Base-by-base conservation (phyloP, 805 yeast species). In the Teunomyces gatunensis region DNA sequence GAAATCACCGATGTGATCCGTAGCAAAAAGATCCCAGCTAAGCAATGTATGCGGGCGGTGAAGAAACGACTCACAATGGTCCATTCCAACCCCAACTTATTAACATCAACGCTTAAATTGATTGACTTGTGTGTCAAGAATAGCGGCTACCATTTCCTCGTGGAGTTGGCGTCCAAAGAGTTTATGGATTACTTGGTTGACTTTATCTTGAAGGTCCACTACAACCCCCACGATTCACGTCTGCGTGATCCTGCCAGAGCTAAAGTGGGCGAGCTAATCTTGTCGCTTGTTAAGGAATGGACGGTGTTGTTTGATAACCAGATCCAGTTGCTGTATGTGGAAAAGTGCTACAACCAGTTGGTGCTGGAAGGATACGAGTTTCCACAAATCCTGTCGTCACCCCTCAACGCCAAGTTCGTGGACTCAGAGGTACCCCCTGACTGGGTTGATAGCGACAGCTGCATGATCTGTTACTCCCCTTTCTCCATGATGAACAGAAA, bases 351-450 rank as follows among this genome's bases (percentile, higher is more conserved):
- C 67, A 71, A 73, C 25, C 79, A 77, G 52, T 74, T 92, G 48
- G 72, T 77, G 47, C 64, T 69, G 35, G 86, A 85, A 48, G 91
- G 85, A 1, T 80, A 80, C 54, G 70, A 74, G 45, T 89, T 91
- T 58, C 96, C 96, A 0, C 69, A 69, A 21, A 46, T 46, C 11
- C 54, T 50, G 23, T 73, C 77, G 4, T 60, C 60, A 25, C 42
- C 47, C 10, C 32, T 48, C 35, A 53, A 47, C 47, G 44, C 48
- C 45, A 69, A 69, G 15, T 81, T 91, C 63, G 80, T 92, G 42
- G 97, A 92, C 58, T 80, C 96, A 1, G 86, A 83, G 51, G 91
- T 91, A 4, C 97, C 99, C 1, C 98, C 99, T 0, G 97, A 90
- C 56, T 94, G 99, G 99, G 84, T 87, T 18, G 99, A 94, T 60